Conservation (phyloP, 192 early-diverging fungal species). For the Thoreauomyces humboldtii region DNA sequence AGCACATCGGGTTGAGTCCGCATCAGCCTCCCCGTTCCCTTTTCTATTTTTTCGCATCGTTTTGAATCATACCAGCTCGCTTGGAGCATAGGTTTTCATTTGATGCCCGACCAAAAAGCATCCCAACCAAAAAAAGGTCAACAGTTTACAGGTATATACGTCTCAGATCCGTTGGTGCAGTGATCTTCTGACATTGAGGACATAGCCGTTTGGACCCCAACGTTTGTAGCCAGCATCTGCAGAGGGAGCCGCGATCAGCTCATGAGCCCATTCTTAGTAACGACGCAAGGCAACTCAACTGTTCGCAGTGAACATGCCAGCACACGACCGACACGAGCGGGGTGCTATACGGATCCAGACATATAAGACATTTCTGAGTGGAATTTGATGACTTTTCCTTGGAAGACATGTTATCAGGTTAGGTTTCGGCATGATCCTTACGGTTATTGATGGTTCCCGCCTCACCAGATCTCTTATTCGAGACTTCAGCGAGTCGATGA, state of each 20-base stretch:
- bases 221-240: constrained; percentile 78
- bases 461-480: constrained; percentile 69
- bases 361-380: constrained; percentile 72
- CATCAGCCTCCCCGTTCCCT: no score
- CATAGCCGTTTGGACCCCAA: constrained; percentile 85
- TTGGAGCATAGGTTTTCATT: no score
- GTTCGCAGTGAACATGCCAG: constrained; percentile 91
- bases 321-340: constrained; percentile 78
- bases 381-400: constrained; percentile 24
- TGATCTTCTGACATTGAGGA: constrained; percentile 87
- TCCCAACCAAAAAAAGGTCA: no score
- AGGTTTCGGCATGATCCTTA: no score
- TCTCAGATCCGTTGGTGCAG: constrained; percentile 74
- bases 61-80: no score
- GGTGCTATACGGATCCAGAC: constrained; percentile 67
- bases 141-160: constrained; percentile 78
- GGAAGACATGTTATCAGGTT: background rate
- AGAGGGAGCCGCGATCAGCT: no score
- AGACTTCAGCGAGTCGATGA: constrained; percentile 77
- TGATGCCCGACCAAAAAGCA: no score
- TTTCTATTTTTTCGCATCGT: no score
- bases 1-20: no score
- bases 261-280: no score
- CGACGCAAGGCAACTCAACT: no score
- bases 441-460: no score